Base-by-base conservation (phyloP, 306 rosid species). In the Delonix regia region DNA sequence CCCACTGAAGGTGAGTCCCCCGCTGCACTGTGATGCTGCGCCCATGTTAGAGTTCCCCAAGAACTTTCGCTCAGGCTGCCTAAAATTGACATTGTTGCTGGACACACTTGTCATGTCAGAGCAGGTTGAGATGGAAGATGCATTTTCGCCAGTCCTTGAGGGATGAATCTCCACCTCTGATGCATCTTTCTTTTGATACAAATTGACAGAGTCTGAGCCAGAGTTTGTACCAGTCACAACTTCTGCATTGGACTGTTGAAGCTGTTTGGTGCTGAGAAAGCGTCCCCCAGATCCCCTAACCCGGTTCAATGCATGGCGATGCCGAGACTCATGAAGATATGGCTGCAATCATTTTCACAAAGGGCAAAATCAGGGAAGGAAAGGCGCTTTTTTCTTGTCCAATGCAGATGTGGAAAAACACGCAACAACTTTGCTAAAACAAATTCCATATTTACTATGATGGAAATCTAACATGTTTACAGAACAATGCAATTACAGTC, bases 201-300 rank as follows among this genome's bases (percentile, higher is more conserved):
- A 19, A 24, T 62, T 79, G 30, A 41, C 16, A 13, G 80, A 49
- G 38, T 72, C 82, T 0, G 25, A 76, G 30, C 69, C 83, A 24
- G 81, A 80, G 30, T 64, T 61, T 34, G 8, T 28, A 61, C 79
- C 44, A 10, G 73, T 34, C 61, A 55, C 55, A 13, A 34, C 1
- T 19, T 79, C 74, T 9, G 72, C 70, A 63, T 82, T 78, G 7
- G 82, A 73, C 15, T 41, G 69, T 62, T 89, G 87, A 45, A 75
- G 86, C 90, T 83, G 85, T 64, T 90, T 91, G 38, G 74, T 85
- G 42, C 98, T 89, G 34, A 93, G 97, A 73, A 91, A 93, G 59
- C 98, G 98, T 24, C 98, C 98, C 9, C 98, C 98, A 0, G 97
- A 83, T 22, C 98, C 98, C 90, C 98, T 89, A 47, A 89, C 88